Conservation (phyloP, 306 rosid genomes). For the Pachyrhizus erosus region DNA sequence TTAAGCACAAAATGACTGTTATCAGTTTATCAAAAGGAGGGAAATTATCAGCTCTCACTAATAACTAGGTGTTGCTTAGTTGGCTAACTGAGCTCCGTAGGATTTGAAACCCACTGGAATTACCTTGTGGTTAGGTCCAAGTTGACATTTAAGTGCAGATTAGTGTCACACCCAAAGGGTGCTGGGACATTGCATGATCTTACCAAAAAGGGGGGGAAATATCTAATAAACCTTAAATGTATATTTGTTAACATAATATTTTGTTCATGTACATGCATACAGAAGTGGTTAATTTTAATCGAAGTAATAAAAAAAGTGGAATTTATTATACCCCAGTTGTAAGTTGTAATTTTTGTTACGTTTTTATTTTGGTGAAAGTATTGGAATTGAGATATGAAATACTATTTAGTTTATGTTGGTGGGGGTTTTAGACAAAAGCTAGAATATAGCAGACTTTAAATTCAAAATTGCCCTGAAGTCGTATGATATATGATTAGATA, state of each 20-base stretch:
- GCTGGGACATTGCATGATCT: not conserved
- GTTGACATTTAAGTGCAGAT: not conserved
- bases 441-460: not conserved
- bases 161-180: not conserved
- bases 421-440: not conserved
- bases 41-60: not conserved
- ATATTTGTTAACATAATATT: not conserved
- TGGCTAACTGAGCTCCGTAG: not conserved
- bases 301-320: not conserved
- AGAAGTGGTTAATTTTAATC: not conserved
- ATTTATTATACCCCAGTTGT: not conserved
- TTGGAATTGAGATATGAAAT: not conserved
- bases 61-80: not conserved
- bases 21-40: not conserved
- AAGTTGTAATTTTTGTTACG: not conserved
- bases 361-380: not conserved
- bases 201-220: too few species aligned
- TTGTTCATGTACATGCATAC: not conserved
- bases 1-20: not conserved
- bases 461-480: not conserved
- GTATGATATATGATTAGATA: not conserved
- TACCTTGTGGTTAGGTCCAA: not conserved
- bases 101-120: not conserved
- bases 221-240: too few species aligned
- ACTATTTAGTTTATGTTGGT: not conserved